phyloP scores from a whole-genome alignment of 1,139 yeast species.

The Suhomyces bolitotheri region DNA sequence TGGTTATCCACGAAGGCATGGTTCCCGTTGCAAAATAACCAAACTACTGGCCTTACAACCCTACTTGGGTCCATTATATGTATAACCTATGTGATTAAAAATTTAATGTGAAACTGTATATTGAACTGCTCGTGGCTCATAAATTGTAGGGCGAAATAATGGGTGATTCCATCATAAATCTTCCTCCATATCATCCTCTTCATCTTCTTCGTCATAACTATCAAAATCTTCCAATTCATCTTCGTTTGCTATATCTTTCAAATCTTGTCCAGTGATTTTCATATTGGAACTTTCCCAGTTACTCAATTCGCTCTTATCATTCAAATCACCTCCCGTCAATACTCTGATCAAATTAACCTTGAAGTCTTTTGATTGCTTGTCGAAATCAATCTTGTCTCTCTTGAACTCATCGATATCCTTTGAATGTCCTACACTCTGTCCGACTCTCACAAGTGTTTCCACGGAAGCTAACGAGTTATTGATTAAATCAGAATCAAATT shows the following conservation, averaged over 20 bases:
- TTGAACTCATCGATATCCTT: conserved; percentile 50
- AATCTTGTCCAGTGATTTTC: conserved; percentile 25
- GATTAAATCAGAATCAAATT: conserved; percentile 72
- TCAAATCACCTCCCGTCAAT: conserved; percentile 57
- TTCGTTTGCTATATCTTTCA: conserved; percentile 17
- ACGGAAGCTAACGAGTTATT: conserved; percentile 66
- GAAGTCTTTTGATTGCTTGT: conserved; percentile 48
- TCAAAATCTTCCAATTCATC: conserved; percentile 19
- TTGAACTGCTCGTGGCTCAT: too few species aligned
- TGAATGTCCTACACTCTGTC: conserved; percentile 87
- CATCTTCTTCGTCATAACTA: conserved; percentile 9
- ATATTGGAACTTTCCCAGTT: conserved; percentile 42
- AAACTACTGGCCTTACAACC: too few species aligned
- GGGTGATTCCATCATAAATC: too few species aligned
- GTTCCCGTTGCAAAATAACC: too few species aligned
- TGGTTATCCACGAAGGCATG: neutral
- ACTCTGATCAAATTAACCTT: conserved; percentile 59
- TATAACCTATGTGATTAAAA: too few species aligned
- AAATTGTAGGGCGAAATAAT: too few species aligned
- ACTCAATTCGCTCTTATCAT: conserved; percentile 30
- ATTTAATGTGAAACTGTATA: too few species aligned
- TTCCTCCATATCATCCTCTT: conserved; percentile 2
- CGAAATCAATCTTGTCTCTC: conserved; percentile 49
- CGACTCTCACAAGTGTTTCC: conserved; percentile 85
- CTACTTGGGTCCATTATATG: too few species aligned